Conservation (phyloP, 2,329 filamentous ascomycete species). For the Teratosphaeria epicoccoides region DNA sequence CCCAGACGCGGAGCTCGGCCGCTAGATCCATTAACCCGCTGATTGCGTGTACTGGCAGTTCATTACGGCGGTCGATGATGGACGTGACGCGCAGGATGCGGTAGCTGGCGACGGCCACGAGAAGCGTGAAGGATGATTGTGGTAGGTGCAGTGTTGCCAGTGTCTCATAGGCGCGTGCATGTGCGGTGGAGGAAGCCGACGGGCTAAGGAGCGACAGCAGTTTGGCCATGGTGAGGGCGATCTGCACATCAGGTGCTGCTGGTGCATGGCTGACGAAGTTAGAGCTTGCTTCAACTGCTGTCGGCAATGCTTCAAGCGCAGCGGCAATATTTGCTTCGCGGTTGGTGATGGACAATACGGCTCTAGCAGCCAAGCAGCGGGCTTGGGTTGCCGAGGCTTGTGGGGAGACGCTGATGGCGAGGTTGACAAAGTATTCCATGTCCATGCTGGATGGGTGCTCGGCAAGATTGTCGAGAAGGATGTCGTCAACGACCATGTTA, state of each 20-base stretch:
- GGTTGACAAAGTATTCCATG: conserved; percentile 45
- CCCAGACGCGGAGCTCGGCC: conserved; percentile 35
- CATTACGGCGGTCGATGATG: conserved; percentile 12
- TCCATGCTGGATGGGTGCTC: conserved; percentile 33
- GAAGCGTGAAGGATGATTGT: conserved; percentile 31
- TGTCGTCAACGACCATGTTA: conserved; percentile 58
- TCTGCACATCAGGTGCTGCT: conserved; percentile 46
- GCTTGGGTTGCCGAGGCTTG: conserved; percentile 61
- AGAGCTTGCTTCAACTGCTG: conserved; percentile 25
- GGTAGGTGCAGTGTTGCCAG: conserved; percentile 32
- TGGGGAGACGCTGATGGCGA: conserved; percentile 65
- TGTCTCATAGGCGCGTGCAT: conserved; percentile 28
- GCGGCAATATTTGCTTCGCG: conserved; percentile 42
- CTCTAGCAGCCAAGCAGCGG: conserved; percentile 48
- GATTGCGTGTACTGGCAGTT: conserved; percentile 22
- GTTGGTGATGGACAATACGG: conserved; percentile 45
- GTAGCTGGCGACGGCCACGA: conserved; percentile 37
- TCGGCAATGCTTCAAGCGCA: conserved; percentile 44
- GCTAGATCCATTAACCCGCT: conserved; percentile 35
- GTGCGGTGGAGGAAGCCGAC: conserved; percentile 21
- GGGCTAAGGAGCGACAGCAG: conserved; percentile 38
- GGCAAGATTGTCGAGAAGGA: conserved; percentile 49
- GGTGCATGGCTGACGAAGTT: conserved; percentile 45
- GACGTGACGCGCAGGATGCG: conserved; percentile 30
- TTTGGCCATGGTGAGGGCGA: conserved; percentile 50